These are phyloP conservation scores for Royoungia palumana DNA, from an alignment of 768 basidiomycete genomes.

Conservation along the genomic window DNA sequence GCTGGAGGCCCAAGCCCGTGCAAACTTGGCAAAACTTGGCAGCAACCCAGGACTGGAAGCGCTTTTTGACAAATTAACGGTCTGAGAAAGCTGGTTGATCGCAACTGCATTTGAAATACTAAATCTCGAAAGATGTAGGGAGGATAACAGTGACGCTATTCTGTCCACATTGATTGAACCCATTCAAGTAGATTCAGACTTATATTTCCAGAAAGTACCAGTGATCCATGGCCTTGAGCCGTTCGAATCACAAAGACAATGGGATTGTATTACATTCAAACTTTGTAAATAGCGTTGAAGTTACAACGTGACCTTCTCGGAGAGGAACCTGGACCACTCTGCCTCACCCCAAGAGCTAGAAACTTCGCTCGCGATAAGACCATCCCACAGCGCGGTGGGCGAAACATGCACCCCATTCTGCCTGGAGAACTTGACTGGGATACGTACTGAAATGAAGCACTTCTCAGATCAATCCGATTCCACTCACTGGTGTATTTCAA, in stretches of 20 bases:
- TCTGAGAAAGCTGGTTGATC: background rate
- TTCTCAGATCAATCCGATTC: background rate
- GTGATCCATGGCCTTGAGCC: too few species aligned
- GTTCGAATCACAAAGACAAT: too few species aligned
- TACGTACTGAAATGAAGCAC: background rate
- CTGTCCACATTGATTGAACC: too few species aligned
- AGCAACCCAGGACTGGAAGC: constrained; percentile 65
- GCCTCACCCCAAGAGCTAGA: constrained; percentile 78
- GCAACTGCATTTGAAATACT: too few species aligned
- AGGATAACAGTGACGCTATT: too few species aligned
- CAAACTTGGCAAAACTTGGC: constrained; percentile 70
- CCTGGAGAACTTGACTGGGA: constrained; percentile 79
- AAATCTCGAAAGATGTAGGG: too few species aligned
- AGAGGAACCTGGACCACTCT: constrained; percentile 79
- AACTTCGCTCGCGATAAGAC: constrained; percentile 65
- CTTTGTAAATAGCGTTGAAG: background rate
- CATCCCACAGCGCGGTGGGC: constrained; percentile 77
- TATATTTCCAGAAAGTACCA: too few species aligned
- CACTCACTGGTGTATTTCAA: constrained; percentile 82
- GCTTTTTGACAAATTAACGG: constrained; percentile 52
- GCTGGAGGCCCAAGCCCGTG: constrained; percentile 63
- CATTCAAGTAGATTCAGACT: too few species aligned
- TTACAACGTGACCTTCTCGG: constrained; percentile 49
- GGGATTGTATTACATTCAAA: too few species aligned
- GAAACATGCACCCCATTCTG: constrained; percentile 94